These are phyloP conservation scores for Stachybotrys chlorohalonatus DNA, from an alignment of 2,329 filamentous ascomycete species.

Conservation along the genomic window DNA sequence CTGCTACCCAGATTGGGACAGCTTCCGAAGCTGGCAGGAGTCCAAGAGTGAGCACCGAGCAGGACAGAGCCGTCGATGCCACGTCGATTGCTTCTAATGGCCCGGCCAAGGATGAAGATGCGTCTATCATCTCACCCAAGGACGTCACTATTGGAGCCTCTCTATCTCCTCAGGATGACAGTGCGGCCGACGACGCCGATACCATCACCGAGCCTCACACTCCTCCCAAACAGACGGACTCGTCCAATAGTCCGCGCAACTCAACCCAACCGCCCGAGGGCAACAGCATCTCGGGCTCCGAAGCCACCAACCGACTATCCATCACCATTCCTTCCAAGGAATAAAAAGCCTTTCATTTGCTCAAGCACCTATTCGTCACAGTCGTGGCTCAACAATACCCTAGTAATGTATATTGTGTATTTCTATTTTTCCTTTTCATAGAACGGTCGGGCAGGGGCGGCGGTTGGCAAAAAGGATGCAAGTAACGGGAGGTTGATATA, in stretches of 20 bases:
- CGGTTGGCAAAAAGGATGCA: neutral
- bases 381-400: neutral
- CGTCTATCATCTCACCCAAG: neutral
- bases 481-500: neutral
- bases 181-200: neutral
- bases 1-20: constrained; percentile 33
- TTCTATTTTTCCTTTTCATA: constrained; percentile 6
- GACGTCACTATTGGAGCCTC: neutral
- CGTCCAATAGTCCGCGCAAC: constrained; percentile 12
- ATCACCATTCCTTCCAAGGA: constrained; percentile 16
- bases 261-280: constrained; percentile 17
- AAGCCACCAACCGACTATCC: constrained; percentile 17
- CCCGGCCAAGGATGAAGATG: neutral
- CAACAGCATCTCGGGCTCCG: constrained; percentile 12
- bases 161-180: neutral
- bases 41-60: constrained; percentile 24
- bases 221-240: constrained; percentile 19
- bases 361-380: neutral
- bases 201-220: constrained; percentile 16
- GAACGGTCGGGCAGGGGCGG: neutral
- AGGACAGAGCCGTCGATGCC: neutral
- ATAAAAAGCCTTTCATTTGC: neutral
- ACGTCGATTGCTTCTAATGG: neutral
- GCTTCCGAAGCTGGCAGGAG: constrained; percentile 21
- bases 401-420: constrained; percentile 12